These are phyloP conservation scores for Plasmodium billcollinsi DNA, from an alignment of 169 alveolate species.

Conservation along the genomic window DNA sequence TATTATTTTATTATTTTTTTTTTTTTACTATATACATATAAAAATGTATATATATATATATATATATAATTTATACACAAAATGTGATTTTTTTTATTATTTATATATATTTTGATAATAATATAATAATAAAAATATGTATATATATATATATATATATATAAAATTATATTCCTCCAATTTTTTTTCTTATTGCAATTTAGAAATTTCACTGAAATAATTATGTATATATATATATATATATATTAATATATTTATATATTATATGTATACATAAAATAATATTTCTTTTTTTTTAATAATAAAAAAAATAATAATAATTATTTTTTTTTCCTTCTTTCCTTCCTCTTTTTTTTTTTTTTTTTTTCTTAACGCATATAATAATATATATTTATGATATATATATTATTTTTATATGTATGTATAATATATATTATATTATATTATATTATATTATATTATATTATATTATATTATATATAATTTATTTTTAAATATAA, in stretches of 20 bases:
- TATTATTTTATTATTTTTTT: not conserved
- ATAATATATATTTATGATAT: no score
- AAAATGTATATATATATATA: not conserved
- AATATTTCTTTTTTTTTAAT: no score
- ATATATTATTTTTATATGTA: slow-evolving; percentile 9
- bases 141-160: slow-evolving; percentile 21
- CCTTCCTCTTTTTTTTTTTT: no score
- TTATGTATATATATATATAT: no score
- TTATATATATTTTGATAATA: slow-evolving; percentile 13
- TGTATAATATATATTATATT: not conserved
- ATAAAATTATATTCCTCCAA: not conserved
- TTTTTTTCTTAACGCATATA: no score
- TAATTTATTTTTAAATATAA: not conserved
- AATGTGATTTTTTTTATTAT: slow-evolving; percentile 2
- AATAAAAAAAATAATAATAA: no score
- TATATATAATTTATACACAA: not conserved
- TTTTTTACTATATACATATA: slow-evolving; percentile 7
- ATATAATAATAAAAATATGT: slow-evolving; percentile 1
- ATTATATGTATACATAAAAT: no score
- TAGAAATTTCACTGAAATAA: no score
- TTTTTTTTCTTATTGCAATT: slow-evolving; percentile 10
- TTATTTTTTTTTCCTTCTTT: no score
- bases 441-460: not conserved
- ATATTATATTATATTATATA: slow-evolving; percentile 7
- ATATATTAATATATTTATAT: no score